phyloP scores from a whole-genome alignment of 306 rosid species.

The Prinsepia uniflora region DNA sequence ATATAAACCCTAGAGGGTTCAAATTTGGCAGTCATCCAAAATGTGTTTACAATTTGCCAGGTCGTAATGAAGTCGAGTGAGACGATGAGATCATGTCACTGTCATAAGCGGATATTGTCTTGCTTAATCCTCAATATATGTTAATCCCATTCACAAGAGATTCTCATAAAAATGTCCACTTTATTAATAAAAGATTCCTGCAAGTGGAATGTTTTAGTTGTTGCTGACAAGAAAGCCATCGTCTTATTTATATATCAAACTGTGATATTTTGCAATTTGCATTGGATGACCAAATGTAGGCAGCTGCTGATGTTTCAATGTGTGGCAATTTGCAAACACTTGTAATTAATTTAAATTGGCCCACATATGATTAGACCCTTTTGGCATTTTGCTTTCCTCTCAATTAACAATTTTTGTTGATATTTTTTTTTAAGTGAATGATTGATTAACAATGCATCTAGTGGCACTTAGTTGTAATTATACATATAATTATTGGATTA shows the following conservation, averaged over 20 bases:
- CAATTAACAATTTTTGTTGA: background rate
- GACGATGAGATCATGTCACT: background rate
- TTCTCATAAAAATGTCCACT: background rate
- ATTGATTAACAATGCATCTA: background rate
- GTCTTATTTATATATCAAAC: background rate
- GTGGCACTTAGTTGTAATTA: slow-evolving; percentile 15
- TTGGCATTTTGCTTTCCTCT: slow-evolving; percentile 23
- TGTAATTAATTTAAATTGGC: background rate
- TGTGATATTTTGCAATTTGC: background rate
- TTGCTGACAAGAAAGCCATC: slow-evolving; percentile 39
- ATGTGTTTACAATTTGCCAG: background rate
- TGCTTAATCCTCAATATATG: background rate
- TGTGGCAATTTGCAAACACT: background rate
- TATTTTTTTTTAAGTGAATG: background rate
- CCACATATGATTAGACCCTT: slow-evolving; percentile 20
- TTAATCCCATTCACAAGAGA: background rate
- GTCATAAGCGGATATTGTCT: too few species aligned
- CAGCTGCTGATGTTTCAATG: slow-evolving; percentile 14
- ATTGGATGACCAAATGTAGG: slow-evolving; percentile 5
- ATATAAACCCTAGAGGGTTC: slow-evolving; percentile 5
- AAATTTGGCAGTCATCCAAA: background rate
- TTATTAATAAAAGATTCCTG: slow-evolving; percentile 13
- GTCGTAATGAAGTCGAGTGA: background rate
- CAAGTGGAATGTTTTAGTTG: slow-evolving; percentile 27
- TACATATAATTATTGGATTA: slow-evolving; percentile 9